These are phyloP conservation scores for Acer negundo DNA, from an alignment of 345 rosid genomes.

Conservation along the genomic window DNA sequence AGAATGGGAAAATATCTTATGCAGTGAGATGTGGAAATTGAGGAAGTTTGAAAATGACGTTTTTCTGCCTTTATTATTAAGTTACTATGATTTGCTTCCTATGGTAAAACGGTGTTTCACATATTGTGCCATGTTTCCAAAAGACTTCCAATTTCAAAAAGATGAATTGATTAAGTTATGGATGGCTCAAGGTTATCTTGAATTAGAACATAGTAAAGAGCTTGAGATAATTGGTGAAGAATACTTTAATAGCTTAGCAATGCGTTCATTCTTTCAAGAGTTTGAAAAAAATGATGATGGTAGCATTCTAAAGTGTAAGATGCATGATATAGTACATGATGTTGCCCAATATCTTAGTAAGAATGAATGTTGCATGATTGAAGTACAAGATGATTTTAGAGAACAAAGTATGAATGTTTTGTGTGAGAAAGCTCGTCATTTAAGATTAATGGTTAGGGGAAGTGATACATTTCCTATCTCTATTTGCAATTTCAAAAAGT, in stretches of 20 bases:
- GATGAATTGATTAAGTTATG: not conserved
- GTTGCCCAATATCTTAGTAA: not conserved
- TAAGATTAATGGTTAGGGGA: not conserved
- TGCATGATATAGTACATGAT: not conserved
- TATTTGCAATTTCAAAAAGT: not conserved
- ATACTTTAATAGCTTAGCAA: not conserved
- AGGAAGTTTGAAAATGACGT: not conserved
- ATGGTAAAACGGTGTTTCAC: not conserved
- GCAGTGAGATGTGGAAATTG: not conserved
- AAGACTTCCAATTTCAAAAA: not conserved
- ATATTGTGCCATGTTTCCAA: conserved; percentile 26
- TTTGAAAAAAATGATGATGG: not conserved
- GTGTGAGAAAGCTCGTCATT: not conserved
- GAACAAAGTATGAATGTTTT: not conserved
- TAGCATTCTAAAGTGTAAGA: not conserved
- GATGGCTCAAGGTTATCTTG: conserved; percentile 5
- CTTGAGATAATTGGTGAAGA: conserved; percentile 1
- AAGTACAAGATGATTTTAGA: not conserved
- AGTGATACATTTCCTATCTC: not conserved
- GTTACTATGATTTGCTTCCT: not conserved
- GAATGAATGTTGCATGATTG: not conserved
- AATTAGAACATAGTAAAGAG: not conserved
- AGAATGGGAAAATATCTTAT: not conserved
- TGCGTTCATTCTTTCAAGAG: not conserved
- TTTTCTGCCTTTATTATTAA: not conserved